Base-by-base conservation (phyloP, 2,329 filamentous ascomycete species). In the Fusarium avenaceum region DNA sequence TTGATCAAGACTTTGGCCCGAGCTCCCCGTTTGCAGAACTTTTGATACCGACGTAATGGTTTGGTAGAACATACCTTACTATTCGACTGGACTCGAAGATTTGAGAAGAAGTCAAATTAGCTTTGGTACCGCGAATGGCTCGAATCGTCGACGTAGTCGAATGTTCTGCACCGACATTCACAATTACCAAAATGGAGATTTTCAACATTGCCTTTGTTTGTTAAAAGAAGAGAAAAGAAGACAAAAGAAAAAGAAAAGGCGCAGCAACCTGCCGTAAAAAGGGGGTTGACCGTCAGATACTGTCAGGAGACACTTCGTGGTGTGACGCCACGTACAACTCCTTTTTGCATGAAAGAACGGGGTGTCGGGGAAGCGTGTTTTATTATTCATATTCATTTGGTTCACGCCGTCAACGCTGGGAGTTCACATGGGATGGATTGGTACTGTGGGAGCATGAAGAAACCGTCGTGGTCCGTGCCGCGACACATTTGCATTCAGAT, bases 401-500 rank as follows among this genome's bases (percentile, higher is more conserved):
- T 44, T 70, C 52, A 54, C 47, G 51, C 33, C 44, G 20, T 59
- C 61, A 64, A 49, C 22, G 51, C 46, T 58, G 42, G 68, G 70
- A 73, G 68, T 72, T 73, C 46, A 42, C 68, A 58, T 67, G 42
- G 66, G 45, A 63, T 50, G 50, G 45, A 35, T 30, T 46, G 50
- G 60, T 50, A 43, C 35, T 61, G 55, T 33, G 51, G 69, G 67
- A 71, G 61, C 69, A 73, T 63, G 47, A 62, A 67, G 67, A 69
- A 67, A 62, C 51, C 48, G 48, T 47, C 59, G 67, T 71, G 69
- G 69, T 57, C 63, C 63, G 48, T 64, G 55, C 66, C 62, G 49
- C 69, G 50, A 62, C 47, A 58, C 57, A 70, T 64, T 72, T 69
- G 56, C 61, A 72, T 72, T 72, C 59, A 48, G 65, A 58, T 65